A percentile compares a stretch with the other conserved stretches of the same genome.
These are phyloP conservation scores for Podospora bellae-mahoneyi DNA, from an alignment of 495 filamentous ascomycete species.

Conservation along the genomic window DNA sequence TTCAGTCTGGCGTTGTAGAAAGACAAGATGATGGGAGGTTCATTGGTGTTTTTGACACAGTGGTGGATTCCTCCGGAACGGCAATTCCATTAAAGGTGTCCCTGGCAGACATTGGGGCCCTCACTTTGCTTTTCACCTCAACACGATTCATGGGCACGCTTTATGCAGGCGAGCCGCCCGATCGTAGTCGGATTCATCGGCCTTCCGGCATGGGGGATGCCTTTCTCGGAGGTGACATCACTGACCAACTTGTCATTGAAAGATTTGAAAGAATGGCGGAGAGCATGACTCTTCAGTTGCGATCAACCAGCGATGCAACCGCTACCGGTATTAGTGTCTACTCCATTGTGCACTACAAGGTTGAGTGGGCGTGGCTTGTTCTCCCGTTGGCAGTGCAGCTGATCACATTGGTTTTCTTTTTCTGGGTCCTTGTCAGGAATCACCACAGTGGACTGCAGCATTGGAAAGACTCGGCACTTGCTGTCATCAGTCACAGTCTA, in stretches of 20 bases:
- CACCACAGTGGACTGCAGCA: slow-evolving; percentile 7
- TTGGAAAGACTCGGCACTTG: slow-evolving; percentile 17
- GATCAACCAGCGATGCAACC: background rate
- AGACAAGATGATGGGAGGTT: background rate
- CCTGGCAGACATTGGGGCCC: background rate
- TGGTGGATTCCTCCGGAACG: background rate
- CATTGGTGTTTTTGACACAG: background rate
- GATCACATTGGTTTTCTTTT: slow-evolving; percentile 3
- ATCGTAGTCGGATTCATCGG: too few species aligned
- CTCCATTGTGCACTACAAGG: slow-evolving; percentile 6
- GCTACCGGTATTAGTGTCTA: slow-evolving; percentile 7
- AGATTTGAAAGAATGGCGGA: slow-evolving; percentile 10
- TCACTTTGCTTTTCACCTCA: slow-evolving; percentile 6
- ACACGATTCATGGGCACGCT: slow-evolving; percentile 10
- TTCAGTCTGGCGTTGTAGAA: slow-evolving; percentile 2
- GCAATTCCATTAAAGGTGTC: background rate
- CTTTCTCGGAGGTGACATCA: slow-evolving; percentile 11
- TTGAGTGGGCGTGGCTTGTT: slow-evolving; percentile 17
- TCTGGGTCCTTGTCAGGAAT: slow-evolving; percentile 12
- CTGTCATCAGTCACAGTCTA: slow-evolving; percentile 5
- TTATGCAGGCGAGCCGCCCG: background rate
- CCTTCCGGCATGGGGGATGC: slow-evolving; percentile 13
- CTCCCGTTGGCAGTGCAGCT: slow-evolving; percentile 14
- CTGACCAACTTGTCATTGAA: background rate
- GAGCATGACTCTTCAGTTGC: slow-evolving; percentile 22